A percentile compares a stretch with the other conserved stretches of the same genome.
phyloP scores from a whole-genome alignment of 768 basidiomycete species.

The Lentinula edodes region DNA sequence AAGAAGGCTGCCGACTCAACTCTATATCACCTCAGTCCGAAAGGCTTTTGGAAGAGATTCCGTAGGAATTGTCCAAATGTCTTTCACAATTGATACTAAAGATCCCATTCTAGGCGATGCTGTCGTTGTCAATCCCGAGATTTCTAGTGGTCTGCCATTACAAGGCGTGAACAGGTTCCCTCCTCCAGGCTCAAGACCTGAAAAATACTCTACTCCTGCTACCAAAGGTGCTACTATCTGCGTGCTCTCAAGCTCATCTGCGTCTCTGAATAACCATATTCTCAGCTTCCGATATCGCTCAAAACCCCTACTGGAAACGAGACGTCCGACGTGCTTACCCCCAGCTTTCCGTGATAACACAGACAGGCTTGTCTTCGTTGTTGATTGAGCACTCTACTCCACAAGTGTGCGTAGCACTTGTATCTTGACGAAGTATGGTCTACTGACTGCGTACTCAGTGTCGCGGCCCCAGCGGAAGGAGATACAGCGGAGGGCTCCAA shows the following conservation, averaged over 20 bases:
- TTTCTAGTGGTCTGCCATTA: conserved; percentile 85
- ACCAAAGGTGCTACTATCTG: conserved; percentile 61
- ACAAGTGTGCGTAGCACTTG: conserved; percentile 48
- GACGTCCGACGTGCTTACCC: conserved; percentile 91
- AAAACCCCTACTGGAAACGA: conserved; percentile 95
- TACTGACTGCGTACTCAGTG: conserved; percentile 26
- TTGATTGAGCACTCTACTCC: conserved; percentile 73
- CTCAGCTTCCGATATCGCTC: conserved; percentile 78
- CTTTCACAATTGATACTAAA: not conserved
- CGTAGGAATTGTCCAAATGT: conserved; percentile 43
- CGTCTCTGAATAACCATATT: not conserved
- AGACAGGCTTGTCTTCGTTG: conserved; percentile 72
- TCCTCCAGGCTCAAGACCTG: conserved; percentile 83
- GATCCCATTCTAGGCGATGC: conserved; percentile 58
- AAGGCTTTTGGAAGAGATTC: conserved; percentile 97
- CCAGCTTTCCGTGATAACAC: conserved; percentile 85
- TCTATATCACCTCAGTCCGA: conserved; percentile 82
- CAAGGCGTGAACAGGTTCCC: conserved; percentile 71
- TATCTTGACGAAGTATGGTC: conserved; percentile 2
- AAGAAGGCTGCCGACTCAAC: conserved; percentile 85
- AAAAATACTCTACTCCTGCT: conserved; percentile 82
- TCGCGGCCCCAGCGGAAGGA: conserved; percentile 46
- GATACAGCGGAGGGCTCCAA: conserved; percentile 28
- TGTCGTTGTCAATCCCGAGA: conserved; percentile 81
- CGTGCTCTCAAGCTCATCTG: not conserved